A percentile compares a stretch with the other conserved stretches of the same genome.
These are phyloP conservation scores for Crithidia mellificae DNA, from an alignment of 208 protist genomes.

Conservation along the genomic window DNA sequence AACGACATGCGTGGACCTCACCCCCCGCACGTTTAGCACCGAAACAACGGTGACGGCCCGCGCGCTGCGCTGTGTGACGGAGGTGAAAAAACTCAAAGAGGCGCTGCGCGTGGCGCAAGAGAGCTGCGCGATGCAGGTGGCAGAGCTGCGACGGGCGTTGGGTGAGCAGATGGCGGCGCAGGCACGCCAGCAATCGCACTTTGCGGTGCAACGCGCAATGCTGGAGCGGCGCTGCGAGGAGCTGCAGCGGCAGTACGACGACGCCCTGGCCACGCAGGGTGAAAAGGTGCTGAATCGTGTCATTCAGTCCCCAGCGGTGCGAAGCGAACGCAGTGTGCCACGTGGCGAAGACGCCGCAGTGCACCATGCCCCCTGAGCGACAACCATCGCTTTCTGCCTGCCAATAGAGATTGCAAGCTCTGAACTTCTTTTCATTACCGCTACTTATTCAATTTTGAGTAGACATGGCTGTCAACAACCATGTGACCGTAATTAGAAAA, in stretches of 20 bases:
- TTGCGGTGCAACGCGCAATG: conserved; percentile 6
- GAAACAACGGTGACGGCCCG: conserved; percentile 14
- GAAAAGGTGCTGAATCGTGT: conserved; percentile 19
- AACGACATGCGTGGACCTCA: conserved; percentile 14
- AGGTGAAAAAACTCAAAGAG: conserved; percentile 27
- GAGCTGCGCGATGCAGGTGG: conserved; percentile 15
- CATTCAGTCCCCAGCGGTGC: conserved; percentile 8
- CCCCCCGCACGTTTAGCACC: conserved; percentile 13
- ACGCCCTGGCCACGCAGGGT: not conserved
- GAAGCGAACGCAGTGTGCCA: not conserved
- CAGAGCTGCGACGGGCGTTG: conserved; percentile 26
- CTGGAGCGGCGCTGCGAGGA: conserved; percentile 16
- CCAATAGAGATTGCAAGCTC: too few species aligned
- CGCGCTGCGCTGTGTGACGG: conserved; percentile 24
- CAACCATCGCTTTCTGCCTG: too few species aligned
- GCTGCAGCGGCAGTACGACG: conserved; percentile 7
- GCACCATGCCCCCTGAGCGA: not conserved
- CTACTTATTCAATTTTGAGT: too few species aligned
- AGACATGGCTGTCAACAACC: too few species aligned
- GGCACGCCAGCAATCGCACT: not conserved
- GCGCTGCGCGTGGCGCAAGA: conserved; percentile 19
- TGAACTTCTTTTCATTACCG: too few species aligned
- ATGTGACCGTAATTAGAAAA: too few species aligned
- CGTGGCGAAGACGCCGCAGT: not conserved
- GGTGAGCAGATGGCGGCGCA: conserved; percentile 15